Base-by-base conservation (phyloP, 140 eudicot species). In the Senecio squalidus region DNA sequence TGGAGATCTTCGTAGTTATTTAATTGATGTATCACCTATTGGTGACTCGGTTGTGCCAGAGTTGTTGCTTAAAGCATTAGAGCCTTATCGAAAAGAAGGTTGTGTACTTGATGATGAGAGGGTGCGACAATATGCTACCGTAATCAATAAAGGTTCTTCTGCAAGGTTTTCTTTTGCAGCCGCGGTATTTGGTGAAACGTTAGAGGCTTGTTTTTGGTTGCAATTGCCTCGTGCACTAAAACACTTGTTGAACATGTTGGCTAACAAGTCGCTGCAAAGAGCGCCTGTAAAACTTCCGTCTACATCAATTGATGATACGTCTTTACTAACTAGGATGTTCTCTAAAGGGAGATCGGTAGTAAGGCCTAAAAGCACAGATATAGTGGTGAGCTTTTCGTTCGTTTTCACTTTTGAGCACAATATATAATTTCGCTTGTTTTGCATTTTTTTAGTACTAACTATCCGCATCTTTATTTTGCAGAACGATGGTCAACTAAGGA, bases 21-120 rank as follows among this genome's bases (percentile, higher is more conserved):
- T 92, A 68, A 77, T 92, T 59, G 81, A 84, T 41, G 72, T 68
- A 65, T 84, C 88, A 59, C 76, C 79, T 39, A 69, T 81, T 46
- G 95, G 96, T 55, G 98, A 92, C 64, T 76, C 91, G 54, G 98
- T 80, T 26, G 98, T 92, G 38, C 89, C 93, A 1, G 98, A 92
- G 75, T 79, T 92, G 82, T 95, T 92, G 44, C 98, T 92, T 41
- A 87, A 92, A 74, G 92, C 87, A 58, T 68, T 92, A 79, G 98
- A 92, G 71, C 96, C 98, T 58, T 92, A 92, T 59, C 76, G 95
- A 64, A 80, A 49, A 77, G 98, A 92, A 81, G 95, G 93, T 46
- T 87, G 89, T 80, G 69, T 87, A 43, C 95, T 92, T 79, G 96
- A 92, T 79, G 93, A 87, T 69, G 95, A 82, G 69, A 87, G 84